These are phyloP conservation scores for Phoma sp. DNA, from an alignment of 2,329 filamentous ascomycete species.

Conservation along the genomic window DNA sequence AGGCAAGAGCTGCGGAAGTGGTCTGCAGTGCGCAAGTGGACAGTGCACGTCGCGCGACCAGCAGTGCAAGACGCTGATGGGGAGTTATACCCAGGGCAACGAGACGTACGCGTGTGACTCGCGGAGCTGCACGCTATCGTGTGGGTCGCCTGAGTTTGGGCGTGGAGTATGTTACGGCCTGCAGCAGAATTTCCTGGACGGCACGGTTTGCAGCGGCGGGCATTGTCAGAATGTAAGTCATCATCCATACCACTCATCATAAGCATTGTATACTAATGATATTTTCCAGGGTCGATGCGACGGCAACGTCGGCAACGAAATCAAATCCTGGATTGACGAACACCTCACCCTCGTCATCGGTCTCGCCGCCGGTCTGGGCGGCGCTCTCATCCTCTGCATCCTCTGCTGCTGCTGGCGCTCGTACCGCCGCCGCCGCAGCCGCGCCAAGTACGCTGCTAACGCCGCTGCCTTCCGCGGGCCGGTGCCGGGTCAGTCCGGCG, in stretches of 20 bases:
- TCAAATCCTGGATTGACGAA: constrained; percentile 75
- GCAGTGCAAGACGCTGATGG: constrained; percentile 88
- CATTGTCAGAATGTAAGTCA: constrained; percentile 72
- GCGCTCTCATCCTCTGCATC: constrained; percentile 70
- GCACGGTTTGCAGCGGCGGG: constrained; percentile 83
- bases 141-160: constrained; percentile 73
- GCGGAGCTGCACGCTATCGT: constrained; percentile 77
- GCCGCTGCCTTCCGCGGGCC: constrained; percentile 14
- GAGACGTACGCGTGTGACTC: constrained; percentile 81
- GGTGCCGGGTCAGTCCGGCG: neutral
- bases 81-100: constrained; percentile 74
- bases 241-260: neutral
- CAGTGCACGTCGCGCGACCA: constrained; percentile 92
- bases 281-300: constrained; percentile 77
- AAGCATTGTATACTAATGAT: constrained; percentile 17
- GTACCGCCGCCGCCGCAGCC: constrained; percentile 45
- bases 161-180: constrained; percentile 73
- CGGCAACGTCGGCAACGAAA: constrained; percentile 74
- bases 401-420: constrained; percentile 70
- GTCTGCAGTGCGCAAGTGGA: constrained; percentile 83
- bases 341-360: constrained; percentile 87
- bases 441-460: constrained; percentile 31
- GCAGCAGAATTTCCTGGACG: constrained; percentile 93
- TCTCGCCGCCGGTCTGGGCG: constrained; percentile 74
- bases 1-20: constrained; percentile 73